phyloP scores from a whole-genome alignment of 2,329 filamentous ascomycete species.

The Nemania serpens region DNA sequence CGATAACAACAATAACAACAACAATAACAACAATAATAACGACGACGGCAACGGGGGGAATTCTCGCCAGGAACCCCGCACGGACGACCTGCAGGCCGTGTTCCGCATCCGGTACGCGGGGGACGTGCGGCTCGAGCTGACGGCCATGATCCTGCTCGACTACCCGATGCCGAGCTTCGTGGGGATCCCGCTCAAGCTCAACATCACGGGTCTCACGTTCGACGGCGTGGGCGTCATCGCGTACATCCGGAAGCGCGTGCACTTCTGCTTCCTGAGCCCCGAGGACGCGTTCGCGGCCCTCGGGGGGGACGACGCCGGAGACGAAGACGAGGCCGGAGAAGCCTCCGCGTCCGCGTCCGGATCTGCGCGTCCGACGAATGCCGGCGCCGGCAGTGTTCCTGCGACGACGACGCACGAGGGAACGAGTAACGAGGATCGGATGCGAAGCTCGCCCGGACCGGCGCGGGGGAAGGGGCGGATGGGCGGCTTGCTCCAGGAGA shows the following conservation, averaged over 20 bases:
- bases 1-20: constrained; percentile 28
- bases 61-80: constrained; percentile 73
- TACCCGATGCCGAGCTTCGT: constrained; percentile 99
- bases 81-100: constrained; percentile 90
- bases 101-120: constrained; percentile 89
- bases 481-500: constrained; percentile 85
- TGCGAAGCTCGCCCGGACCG: constrained; percentile 37
- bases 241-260: constrained; percentile 83
- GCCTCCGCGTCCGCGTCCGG: no score
- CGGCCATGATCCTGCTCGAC: constrained; percentile 92
- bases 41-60: neutral
- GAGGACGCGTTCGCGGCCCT: constrained; percentile 84
- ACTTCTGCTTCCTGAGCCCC: constrained; percentile 92
- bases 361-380: no score
- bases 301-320: constrained; percentile 50
- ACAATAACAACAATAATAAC: constrained; percentile 20
- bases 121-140: constrained; percentile 84
- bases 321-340: constrained; percentile 10
- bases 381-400: no score
- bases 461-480: constrained; percentile 44
- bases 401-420: no score
- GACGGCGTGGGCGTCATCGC: constrained; percentile 93
- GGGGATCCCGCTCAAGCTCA: constrained; percentile 89
- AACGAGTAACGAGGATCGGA: neutral
- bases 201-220: constrained; percentile 93